A percentile compares a stretch with the other conserved stretches of the same genome.
Evolutionary conservation across 768 basidiomycete species (phyloP).

Genomic region (Mrakia blollopis): DNA sequence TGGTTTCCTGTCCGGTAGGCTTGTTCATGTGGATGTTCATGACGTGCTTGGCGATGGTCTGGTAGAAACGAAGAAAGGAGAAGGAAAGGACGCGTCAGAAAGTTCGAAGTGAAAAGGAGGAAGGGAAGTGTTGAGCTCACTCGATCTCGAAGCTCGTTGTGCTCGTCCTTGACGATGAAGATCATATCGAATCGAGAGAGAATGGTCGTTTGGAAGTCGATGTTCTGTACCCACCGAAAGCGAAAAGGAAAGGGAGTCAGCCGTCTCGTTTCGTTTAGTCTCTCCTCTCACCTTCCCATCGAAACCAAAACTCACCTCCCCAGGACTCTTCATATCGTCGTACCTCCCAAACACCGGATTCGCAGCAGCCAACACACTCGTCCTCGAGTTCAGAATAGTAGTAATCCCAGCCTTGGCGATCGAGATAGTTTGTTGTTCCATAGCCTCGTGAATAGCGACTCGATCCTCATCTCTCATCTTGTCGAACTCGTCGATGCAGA

Average conservation of each 20-base stretch:
- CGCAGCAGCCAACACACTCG: constrained; percentile 91
- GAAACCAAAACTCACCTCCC: constrained; percentile 58
- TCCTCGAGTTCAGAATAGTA: constrained; percentile 90
- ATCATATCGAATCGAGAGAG: constrained; percentile 99
- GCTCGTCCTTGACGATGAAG: constrained; percentile 97
- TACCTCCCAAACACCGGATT: constrained; percentile 98
- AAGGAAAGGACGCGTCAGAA: constrained; percentile 5
- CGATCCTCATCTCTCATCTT: constrained; percentile 99
- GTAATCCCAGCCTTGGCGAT: constrained; percentile 99
- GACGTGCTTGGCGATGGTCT: constrained; percentile 95
- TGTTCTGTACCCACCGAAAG: constrained; percentile 55
- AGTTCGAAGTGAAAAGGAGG: neutral
- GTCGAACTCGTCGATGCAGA: constrained; percentile 99
- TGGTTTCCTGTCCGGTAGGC: constrained; percentile 61
- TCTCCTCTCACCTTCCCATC: neutral
- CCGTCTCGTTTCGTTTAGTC: neutral
- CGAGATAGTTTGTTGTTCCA: constrained; percentile 99
- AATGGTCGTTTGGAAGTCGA: constrained; percentile 97
- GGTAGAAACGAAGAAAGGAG: neutral
- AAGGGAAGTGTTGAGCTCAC: constrained; percentile 48
- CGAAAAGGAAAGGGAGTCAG: neutral
- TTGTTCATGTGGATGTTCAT: constrained; percentile 99
- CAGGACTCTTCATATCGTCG: constrained; percentile 91
- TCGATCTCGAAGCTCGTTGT: constrained; percentile 87
- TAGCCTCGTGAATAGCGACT: constrained; percentile 98